Conservation (phyloP, 2,329 filamentous ascomycete species). For the Chaetomiaceae sp. region DNA sequence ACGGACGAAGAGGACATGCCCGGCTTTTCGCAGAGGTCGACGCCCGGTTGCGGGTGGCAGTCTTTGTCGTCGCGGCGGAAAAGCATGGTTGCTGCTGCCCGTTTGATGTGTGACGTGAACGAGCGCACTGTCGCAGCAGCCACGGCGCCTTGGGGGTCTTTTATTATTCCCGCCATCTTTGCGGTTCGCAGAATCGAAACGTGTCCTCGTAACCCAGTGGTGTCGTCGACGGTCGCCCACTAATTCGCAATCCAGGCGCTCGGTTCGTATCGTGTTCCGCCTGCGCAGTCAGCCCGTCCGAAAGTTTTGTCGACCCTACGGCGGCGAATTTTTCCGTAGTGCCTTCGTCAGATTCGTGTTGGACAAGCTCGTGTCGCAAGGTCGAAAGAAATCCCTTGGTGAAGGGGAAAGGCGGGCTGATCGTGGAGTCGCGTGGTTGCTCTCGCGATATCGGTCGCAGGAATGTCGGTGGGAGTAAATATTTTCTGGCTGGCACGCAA, state of each 20-base stretch:
- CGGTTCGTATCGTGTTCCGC: too few species aligned
- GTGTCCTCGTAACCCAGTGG: neutral
- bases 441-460: neutral
- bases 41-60: slow-evolving; percentile 11
- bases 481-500: neutral
- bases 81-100: slow-evolving; percentile 13
- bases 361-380: neutral
- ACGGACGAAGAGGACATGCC: slow-evolving; percentile 13
- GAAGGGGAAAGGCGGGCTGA: neutral
- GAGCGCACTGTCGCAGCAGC: neutral
- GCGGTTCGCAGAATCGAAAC: neutral
- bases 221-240: neutral
- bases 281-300: too few species aligned
- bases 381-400: neutral
- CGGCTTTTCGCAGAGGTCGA: slow-evolving; percentile 25
- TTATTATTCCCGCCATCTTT: slow-evolving; percentile 1
- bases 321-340: too few species aligned
- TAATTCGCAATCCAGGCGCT: neutral
- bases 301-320: too few species aligned
- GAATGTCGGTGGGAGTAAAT: neutral
- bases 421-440: neutral
- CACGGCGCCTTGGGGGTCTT: neutral
- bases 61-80: slow-evolving; percentile 17
- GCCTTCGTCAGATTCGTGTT: neutral
- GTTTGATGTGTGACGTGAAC: slow-evolving; percentile 11